Conservation (phyloP, 768 basidiomycete genomes). For the Mycena vitilis region DNA sequence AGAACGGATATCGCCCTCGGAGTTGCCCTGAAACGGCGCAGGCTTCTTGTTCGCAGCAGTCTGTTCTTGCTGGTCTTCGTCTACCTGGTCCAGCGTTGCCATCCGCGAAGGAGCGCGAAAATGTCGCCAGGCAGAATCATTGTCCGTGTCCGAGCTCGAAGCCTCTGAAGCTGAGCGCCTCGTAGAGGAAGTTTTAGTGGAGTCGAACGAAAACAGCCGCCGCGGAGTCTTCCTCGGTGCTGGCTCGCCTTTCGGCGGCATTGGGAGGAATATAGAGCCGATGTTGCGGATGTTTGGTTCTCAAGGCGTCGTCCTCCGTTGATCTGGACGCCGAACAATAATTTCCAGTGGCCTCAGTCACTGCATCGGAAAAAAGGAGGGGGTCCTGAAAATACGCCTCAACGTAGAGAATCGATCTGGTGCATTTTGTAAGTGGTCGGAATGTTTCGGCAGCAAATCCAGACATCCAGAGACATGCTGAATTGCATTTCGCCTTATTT, state of each 20-base stretch:
- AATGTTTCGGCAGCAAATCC: no score
- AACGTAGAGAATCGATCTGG: no score
- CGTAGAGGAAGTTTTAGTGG: slow-evolving; percentile 34
- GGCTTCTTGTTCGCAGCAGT: neutral
- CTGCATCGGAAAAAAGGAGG: no score
- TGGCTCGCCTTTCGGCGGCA: slow-evolving; percentile 35
- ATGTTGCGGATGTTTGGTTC: neutral
- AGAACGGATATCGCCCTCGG: slow-evolving; percentile 13
- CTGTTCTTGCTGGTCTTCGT: slow-evolving; percentile 22
- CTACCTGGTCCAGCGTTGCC: slow-evolving; percentile 22
- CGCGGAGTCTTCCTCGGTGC: slow-evolving; percentile 31
- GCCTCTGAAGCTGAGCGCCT: slow-evolving; percentile 39
- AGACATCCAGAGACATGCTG: no score
- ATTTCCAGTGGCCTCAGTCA: no score
- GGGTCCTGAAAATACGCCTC: no score
- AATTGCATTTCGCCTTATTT: no score
- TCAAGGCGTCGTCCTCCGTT: neutral
- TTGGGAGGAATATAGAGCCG: neutral
- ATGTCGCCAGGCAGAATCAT: slow-evolving; percentile 19
- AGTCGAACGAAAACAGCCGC: slow-evolving; percentile 43
- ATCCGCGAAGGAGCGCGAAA: slow-evolving; percentile 27
- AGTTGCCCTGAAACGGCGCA: slow-evolving; percentile 15
- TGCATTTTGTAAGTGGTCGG: no score
- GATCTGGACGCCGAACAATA: no score
- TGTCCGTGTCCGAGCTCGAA: slow-evolving; percentile 23